Evolutionary conservation across 192 early-diverging fungal species (phyloP), one percentile per base, ranked within the genome.

Genomic region (Coemansia sp.): DNA sequence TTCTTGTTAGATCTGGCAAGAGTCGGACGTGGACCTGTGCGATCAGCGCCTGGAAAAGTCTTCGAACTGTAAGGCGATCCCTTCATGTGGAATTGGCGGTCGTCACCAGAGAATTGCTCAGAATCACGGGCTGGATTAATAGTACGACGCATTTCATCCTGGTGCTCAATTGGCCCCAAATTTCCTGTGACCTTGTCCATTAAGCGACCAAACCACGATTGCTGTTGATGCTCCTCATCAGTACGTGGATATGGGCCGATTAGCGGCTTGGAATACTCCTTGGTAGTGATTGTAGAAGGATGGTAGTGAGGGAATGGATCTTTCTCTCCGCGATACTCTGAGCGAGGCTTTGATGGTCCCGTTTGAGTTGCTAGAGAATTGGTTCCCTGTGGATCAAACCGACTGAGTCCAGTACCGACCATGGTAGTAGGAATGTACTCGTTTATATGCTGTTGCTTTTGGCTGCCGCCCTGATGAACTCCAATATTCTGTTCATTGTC

Each of bases 141-240:
- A 47, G 26, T 60, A 19, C 23, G 48, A 16, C 25, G 21, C 54
- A 18, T 28, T 5, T 21, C 28, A 38, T 67, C 65, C 49, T 68
- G 64, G 47, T 78, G 75, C 62, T 78, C 75, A 34, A 78, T 78
- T 7, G 69, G 62, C 0, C 75, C 75, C 50, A 78, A 50, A 30
- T 78, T 62, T 31, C 69, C 66, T 21, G 64, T 67, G 27, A 71
- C 30, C 4, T 27, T 64, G 30, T 47, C 65, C 3, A 60, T 23
- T 0, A 67, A 19, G 18, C 66, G 56, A 31, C 61, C 49, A 25
- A 61, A 47, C 75, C 75, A 78, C 19, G 69, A 68, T 4, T 48
- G 19, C 21, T 41, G 25, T 24, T 68, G 52, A 25, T 54, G 61
- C 27, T 72, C 69, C 10, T 66, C 24, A 9, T 70, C 64, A 9